Evolutionary conservation across 1,139 yeast species (phyloP), one percentile per base, ranked within the genome.

Genomic region (Saccharomycopsis hybrid): DNA sequence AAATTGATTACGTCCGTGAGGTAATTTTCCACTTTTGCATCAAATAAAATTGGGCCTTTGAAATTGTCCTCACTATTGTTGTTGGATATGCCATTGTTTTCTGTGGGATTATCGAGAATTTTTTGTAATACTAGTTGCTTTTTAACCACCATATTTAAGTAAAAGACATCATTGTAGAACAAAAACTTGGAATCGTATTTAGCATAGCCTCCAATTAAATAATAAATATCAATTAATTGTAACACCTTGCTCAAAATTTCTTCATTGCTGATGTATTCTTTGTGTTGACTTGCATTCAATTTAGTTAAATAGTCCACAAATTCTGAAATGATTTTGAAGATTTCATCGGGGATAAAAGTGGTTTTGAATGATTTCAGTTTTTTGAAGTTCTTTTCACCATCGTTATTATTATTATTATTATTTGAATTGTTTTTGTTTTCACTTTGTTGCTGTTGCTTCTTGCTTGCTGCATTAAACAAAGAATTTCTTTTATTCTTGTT

Each of bases 161-260:
- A 50, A 39, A 41, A 48, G 30, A 51, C 37, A 41, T 53, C 55
- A 41, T 53, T 53, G 41, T 53, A 53, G 38, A 51, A 53, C 18
- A 53, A 43, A 38, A 51, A 48, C 28, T 51, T 45, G 7, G 54
- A 51, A n/a, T 53, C 55, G 30, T 53, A 53, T 46, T 53, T 51
- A 28, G 50, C 31, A 32, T 48, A 48, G 4, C 54, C 52, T 2
- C 54, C 52, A 30, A 51, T 45, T 18, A 46, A 38, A 43, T 50
- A 44, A 39, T 38, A 53, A 46, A 51, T 51, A 29, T 51, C 48
- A 40, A 53, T 43, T 13, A 51, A 32, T 32, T 49, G 48, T 13
- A 24, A 31, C 30, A 52, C 46, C 18, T 47, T 44, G 24, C 11
- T 24, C 40, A 43, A 27, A 4, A 48, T 41, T 25, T 49, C 46